Base-by-base conservation (phyloP, 176 grass and related monocot genomes). In the Triticum timopheevii region DNA sequence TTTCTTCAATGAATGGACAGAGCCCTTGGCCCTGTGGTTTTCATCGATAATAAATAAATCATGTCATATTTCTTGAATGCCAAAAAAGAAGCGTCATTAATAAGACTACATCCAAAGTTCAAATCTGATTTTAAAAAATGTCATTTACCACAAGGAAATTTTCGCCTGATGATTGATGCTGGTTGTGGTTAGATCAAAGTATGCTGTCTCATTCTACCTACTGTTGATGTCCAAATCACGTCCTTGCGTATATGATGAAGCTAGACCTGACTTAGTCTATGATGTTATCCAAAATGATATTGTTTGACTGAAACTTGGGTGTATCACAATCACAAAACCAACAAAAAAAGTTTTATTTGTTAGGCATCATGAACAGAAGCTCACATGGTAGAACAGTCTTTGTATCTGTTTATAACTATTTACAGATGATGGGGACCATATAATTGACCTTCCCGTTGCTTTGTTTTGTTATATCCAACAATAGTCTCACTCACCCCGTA, bases 321-420 rank as follows among this genome's bases (percentile, higher is more conserved):
- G 44, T 61, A 20, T 75, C 85, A 28, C 80, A 15, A 38, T 75
- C 45, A 36, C 2, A n/a, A 65, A 56, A 17, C 2, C 63, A 77
- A 68, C 47, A 38, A 62, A 77, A 77, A 23, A 28, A 1, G 10
- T 33, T 44, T 67, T 36, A 28, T 76, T 39, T 76, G 31, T 3
- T 24, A 68, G 10, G 20, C 36, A 83, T 67, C 77, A 85, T 68
- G 28, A 34, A 58, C 16, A 73, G 52, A 87, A 59, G 20, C 13
- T 56, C 66, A 79, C 39, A 86, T 89, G 64, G 27, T 28, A 77
- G 22, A 77, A 50, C 64, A 82, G 20, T 64, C 24, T 1, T 15
- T 30, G 19, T 85, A 52, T 85, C 30, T 23, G 8, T 24, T 19
- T 64, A 7, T 44, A 38, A 61, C 9, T 80, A 58, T 85, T 73